Evolutionary conservation across 345 rosid species (phyloP).

Genomic region (Pistacia atlantica): DNA sequence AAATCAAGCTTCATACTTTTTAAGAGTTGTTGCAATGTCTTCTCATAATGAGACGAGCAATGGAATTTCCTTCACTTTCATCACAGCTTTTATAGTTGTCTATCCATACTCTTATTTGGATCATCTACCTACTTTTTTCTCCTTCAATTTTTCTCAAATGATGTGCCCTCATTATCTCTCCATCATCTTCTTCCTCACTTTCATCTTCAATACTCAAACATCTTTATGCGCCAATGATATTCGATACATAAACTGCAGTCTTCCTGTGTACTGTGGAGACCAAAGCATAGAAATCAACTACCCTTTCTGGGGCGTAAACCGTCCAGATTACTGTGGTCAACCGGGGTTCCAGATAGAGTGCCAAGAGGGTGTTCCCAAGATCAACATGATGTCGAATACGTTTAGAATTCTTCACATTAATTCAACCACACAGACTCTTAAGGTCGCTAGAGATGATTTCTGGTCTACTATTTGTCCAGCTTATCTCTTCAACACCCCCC

Average conservation of each 20-base stretch:
- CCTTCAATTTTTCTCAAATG: too few relatives aligned
- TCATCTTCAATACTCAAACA: too few relatives aligned
- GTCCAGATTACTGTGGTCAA: too few relatives aligned
- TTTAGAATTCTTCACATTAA: slow-evolving; percentile 15
- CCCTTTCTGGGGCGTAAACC: neutral
- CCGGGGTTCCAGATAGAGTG: slow-evolving; percentile 18
- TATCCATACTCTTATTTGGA: too few relatives aligned
- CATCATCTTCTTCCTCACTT: neutral
- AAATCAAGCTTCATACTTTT: too few relatives aligned
- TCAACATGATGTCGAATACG: slow-evolving; percentile 9
- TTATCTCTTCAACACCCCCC: neutral
- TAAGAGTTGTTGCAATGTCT: neutral
- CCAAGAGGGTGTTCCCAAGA: slow-evolving; percentile 9
- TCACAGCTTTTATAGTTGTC: neutral
- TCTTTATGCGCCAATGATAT: neutral
- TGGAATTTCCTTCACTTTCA: neutral
- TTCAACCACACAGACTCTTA: neutral
- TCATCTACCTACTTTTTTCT: too few relatives aligned
- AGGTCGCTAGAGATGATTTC: neutral
- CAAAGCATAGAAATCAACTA: neutral
- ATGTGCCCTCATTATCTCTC: too few relatives aligned
- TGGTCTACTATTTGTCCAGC: neutral
- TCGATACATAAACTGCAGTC: neutral
- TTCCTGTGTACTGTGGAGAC: neutral
- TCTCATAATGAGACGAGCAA: too few relatives aligned